A percentile compares a stretch with the other conserved stretches of the same genome.
Conservation (phyloP, 306 rosid species). For the Malus fusca region DNA sequence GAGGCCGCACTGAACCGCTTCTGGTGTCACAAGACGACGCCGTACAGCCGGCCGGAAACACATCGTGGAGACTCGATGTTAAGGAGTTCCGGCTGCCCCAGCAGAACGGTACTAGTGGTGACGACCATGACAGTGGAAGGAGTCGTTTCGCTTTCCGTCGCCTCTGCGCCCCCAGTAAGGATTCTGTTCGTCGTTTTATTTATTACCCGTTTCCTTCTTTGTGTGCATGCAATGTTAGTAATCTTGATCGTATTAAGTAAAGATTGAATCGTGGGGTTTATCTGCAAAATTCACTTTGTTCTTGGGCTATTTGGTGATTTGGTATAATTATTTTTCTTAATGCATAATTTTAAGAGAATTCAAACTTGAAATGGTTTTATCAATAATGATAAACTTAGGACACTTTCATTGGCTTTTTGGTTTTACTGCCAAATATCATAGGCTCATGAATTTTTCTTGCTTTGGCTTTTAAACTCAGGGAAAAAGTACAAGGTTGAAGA, state of each 20-base stretch:
- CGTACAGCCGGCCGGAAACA: neutral
- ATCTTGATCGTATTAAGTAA: neutral
- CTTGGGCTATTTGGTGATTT: neutral
- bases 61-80: conserved; percentile 32
- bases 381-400: neutral
- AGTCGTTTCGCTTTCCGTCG: conserved; percentile 5
- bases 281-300: neutral
- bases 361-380: neutral
- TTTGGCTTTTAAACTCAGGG: conserved; percentile 25
- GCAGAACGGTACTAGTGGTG: neutral
- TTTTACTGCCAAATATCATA: neutral
- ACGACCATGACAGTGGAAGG: neutral
- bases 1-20: conserved; percentile 6
- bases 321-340: neutral
- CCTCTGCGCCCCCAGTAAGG: conserved; percentile 16
- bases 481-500: conserved; percentile 50
- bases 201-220: neutral
- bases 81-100: conserved; percentile 16
- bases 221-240: neutral
- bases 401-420: neutral
- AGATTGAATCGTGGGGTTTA: neutral
- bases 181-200: neutral
- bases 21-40: conserved; percentile 13
- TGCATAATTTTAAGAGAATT: neutral
- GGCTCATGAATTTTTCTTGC: neutral